Conservation (phyloP, 495 filamentous ascomycete genomes). For the Podospora didyma region DNA sequence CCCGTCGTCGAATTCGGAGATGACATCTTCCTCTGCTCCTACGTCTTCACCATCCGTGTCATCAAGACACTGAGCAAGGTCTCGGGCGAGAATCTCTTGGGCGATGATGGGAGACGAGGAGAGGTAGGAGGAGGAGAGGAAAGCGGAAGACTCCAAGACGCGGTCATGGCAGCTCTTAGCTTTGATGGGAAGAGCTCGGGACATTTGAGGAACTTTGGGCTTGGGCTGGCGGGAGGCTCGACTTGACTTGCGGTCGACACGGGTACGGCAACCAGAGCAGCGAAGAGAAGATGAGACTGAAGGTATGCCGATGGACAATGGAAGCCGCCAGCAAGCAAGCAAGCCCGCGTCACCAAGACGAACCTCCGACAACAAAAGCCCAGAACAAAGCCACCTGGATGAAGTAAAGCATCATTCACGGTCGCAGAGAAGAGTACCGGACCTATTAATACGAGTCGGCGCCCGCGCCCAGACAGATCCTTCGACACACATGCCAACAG, state of each 20-base stretch:
- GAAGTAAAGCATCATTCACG: no score
- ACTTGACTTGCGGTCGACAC: not conserved
- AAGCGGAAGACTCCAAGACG: conserved; percentile 1
- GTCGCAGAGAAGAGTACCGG: no score
- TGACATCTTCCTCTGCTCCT: not conserved
- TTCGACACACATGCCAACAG: no score
- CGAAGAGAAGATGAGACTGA: not conserved
- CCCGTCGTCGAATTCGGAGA: conserved; percentile 35
- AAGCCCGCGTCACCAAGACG: no score
- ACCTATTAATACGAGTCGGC: no score
- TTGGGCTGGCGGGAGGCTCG: no score
- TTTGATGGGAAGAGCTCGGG: not conserved
- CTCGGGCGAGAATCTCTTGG: conserved; percentile 62
- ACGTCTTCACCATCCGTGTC: conserved; percentile 23
- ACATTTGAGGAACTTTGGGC: not conserved
- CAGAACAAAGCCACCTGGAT: no score
- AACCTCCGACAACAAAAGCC: no score
- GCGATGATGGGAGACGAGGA: conserved; percentile 49
- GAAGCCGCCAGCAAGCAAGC: no score
- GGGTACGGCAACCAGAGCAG: not conserved
- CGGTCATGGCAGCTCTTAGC: not conserved
- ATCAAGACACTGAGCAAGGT: conserved; percentile 52
- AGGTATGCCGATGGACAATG: no score
- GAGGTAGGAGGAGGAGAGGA: conserved; percentile 30
- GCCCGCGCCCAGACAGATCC: no score